phyloP scores from a whole-genome alignment of 495 filamentous ascomycete genomes.

The Melanomma pulvis-pyrius region DNA sequence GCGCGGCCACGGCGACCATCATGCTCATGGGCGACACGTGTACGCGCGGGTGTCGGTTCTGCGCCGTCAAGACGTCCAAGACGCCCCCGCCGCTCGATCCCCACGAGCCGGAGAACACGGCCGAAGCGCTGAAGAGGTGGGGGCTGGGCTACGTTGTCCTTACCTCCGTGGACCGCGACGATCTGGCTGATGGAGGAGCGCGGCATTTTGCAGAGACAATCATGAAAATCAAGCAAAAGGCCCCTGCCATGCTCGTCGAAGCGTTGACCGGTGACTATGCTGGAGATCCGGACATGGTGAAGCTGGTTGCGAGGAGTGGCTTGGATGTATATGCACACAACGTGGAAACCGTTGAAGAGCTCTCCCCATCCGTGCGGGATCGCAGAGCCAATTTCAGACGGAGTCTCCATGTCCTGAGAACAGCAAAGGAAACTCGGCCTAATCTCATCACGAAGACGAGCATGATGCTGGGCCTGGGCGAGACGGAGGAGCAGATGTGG shows the following conservation, averaged over 20 bases:
- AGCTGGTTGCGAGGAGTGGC: constrained; percentile 78
- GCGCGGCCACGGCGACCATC: constrained; percentile 92
- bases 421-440: constrained; percentile 74
- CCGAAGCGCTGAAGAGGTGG: constrained; percentile 90
- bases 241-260: constrained; percentile 85
- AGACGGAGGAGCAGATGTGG: constrained; percentile 88
- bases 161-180: constrained; percentile 91
- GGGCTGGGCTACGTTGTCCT: constrained; percentile 94
- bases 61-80: constrained; percentile 87
- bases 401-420: constrained; percentile 75
- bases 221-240: constrained; percentile 88
- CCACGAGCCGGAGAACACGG: constrained; percentile 95
- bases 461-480: constrained; percentile 93
- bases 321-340: constrained; percentile 98
- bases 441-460: constrained; percentile 94
- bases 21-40: constrained; percentile 99
- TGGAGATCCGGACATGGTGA: constrained; percentile 82
- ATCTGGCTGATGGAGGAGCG: constrained; percentile 85
- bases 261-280: constrained; percentile 88
- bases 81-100: constrained; percentile 82
- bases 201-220: constrained; percentile 94
- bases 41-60: constrained; percentile 95
- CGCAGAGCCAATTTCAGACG: constrained; percentile 88
- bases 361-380: constrained; percentile 89
- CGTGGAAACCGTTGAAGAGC: constrained; percentile 87